Conservation (phyloP, 345 rosid species). For the Citrus medica region DNA sequence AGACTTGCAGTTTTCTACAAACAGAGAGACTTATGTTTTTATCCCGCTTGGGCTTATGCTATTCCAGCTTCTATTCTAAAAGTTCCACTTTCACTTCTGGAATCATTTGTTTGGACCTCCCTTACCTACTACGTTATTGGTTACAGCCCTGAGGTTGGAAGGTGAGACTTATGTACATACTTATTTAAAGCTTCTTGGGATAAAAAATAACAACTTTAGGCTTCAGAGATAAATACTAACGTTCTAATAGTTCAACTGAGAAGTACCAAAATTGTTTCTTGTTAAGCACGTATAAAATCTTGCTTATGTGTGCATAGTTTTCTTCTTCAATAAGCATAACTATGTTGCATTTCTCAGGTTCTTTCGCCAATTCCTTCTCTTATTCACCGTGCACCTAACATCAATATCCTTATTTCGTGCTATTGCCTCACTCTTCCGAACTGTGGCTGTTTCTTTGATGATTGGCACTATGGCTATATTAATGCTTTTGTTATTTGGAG, state of each 20-base stretch:
- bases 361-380: slow-evolving; percentile 48
- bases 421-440: slow-evolving; percentile 45
- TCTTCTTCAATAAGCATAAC: background rate
- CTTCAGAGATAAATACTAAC: background rate
- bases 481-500: slow-evolving; percentile 45
- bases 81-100: slow-evolving; percentile 42
- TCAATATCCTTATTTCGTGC: slow-evolving; percentile 37
- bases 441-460: slow-evolving; percentile 43
- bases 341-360: slow-evolving; percentile 27
- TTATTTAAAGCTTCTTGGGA: background rate
- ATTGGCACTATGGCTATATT: slow-evolving; percentile 32
- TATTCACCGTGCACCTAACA: slow-evolving; percentile 41
- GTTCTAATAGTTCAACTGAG: no score
- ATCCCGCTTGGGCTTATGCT: slow-evolving; percentile 76
- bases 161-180: slow-evolving; percentile 18
- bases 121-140: slow-evolving; percentile 72
- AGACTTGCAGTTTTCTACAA: slow-evolving; percentile 72
- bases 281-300: background rate
- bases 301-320: background rate
- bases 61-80: slow-evolving; percentile 45
- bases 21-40: slow-evolving; percentile 60
- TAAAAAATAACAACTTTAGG: background rate
- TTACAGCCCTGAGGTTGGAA: slow-evolving; percentile 52
- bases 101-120: slow-evolving; percentile 53
- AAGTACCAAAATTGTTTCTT: background rate